These are phyloP conservation scores for Sclerotinia nivalis DNA, from an alignment of 2,329 filamentous ascomycete species.

Conservation along the genomic window DNA sequence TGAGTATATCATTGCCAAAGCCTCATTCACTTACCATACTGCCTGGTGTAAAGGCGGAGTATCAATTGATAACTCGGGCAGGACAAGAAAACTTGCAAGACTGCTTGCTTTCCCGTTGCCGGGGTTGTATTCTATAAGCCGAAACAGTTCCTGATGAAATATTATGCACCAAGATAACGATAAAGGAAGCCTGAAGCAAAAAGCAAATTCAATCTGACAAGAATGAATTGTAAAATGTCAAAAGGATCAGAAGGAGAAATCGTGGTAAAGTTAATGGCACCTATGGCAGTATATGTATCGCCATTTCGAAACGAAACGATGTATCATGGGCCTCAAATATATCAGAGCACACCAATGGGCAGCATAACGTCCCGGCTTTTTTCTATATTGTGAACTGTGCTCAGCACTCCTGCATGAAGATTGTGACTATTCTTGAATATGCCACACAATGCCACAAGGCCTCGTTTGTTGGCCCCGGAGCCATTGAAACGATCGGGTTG, in stretches of 20 bases:
- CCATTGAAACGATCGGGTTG: constrained; percentile 19
- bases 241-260: constrained; percentile 35
- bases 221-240: constrained; percentile 25
- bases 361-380: constrained; percentile 32
- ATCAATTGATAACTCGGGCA: constrained; percentile 16
- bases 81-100: constrained; percentile 22
- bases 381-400: constrained; percentile 37
- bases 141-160: constrained; percentile 20
- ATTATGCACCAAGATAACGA: constrained; percentile 26
- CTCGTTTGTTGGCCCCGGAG: constrained; percentile 12
- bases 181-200: constrained; percentile 26
- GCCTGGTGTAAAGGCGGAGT: constrained; percentile 1
- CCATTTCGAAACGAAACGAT: constrained; percentile 24
- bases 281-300: constrained; percentile 41
- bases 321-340: constrained; percentile 32
- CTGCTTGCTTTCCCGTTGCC: constrained; percentile 24
- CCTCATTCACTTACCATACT: constrained; percentile 20
- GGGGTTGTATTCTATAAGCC: constrained; percentile 17
- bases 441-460: constrained; percentile 15
- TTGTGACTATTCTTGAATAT: constrained; percentile 35
- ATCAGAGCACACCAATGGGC: constrained; percentile 32
- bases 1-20: neutral
- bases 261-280: constrained; percentile 34
- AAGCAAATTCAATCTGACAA: neutral
- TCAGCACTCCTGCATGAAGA: constrained; percentile 36